phyloP scores from a whole-genome alignment of 257 asterid genomes.

The Solanum neorickii region DNA sequence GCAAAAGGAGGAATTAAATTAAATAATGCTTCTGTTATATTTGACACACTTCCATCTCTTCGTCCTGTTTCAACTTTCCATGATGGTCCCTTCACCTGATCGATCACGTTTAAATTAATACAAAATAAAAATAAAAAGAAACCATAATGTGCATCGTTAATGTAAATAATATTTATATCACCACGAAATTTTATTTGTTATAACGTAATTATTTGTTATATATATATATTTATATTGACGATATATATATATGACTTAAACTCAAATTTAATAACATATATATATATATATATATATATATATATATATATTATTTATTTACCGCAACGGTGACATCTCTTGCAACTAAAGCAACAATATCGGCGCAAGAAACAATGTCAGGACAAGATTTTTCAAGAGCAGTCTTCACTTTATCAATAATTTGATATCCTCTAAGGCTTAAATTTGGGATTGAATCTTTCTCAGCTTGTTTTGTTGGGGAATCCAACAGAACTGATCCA shows the following conservation, averaged over 20 bases:
- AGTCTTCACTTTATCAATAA: constrained; percentile 36
- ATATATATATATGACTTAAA: neutral
- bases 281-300: too few relatives aligned
- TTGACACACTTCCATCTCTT: constrained; percentile 35
- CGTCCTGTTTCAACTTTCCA: constrained; percentile 43
- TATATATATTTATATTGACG: too few relatives aligned
- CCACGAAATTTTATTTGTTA: neutral
- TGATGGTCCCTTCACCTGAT: constrained; percentile 25
- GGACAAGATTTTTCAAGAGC: constrained; percentile 41
- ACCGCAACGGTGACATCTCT: constrained; percentile 32
- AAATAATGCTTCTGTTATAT: constrained; percentile 7
- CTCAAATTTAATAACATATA: too few relatives aligned
- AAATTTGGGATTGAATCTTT: constrained; percentile 31
- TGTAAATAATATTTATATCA: too few relatives aligned
- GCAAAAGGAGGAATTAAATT: constrained; percentile 17
- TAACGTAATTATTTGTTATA: too few relatives aligned
- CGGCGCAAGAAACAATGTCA: constrained; percentile 40
- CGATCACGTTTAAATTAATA: neutral
- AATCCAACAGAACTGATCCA: constrained; percentile 37
- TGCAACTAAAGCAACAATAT: constrained; percentile 30
- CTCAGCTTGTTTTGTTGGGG: constrained; percentile 24
- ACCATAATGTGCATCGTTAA: too few relatives aligned
- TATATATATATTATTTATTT: neutral
- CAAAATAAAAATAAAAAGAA: too few relatives aligned
- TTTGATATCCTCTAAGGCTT: constrained; percentile 31